A percentile compares a stretch with the other conserved stretches of the same genome.
These are phyloP conservation scores for Carallia pectinifolia DNA, from an alignment of 345 rosid species.

Conservation along the genomic window DNA sequence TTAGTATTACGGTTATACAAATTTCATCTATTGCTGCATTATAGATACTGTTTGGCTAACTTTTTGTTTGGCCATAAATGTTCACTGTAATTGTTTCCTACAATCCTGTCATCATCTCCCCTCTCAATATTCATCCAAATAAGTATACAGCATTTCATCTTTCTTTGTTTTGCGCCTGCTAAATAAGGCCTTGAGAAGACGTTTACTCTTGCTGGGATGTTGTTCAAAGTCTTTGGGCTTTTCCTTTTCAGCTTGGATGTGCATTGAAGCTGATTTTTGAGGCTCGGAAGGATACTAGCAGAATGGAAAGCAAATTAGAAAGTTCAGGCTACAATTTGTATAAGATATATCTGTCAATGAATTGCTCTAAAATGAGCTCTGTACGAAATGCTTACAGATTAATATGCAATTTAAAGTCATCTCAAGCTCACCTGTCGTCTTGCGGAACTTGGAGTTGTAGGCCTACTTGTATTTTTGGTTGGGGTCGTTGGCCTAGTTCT, in stretches of 20 bases:
- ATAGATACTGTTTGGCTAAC: too few relatives aligned
- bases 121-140: conserved; percentile 79
- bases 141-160: conserved; percentile 77
- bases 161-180: conserved; percentile 92
- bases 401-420: conserved; percentile 3
- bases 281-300: conserved; percentile 85
- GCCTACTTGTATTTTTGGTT: conserved; percentile 39
- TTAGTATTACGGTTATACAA: too few relatives aligned
- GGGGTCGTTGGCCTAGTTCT: conserved; percentile 66
- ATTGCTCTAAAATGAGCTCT: background rate
- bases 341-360: too few relatives aligned
- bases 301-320: conserved; percentile 9
- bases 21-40: too few relatives aligned
- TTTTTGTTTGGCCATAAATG: too few relatives aligned
- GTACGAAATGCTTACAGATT: background rate
- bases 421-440: conserved; percentile 48
- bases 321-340: background rate
- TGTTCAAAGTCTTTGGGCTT: conserved; percentile 54
- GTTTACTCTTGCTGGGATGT: conserved; percentile 80
- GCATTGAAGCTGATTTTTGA: conserved; percentile 74
- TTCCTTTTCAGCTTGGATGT: conserved; percentile 56
- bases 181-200: conserved; percentile 81
- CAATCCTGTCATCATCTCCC: background rate
- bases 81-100: background rate
- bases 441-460: conserved; percentile 56